Evolutionary conservation across 768 basidiomycete species (phyloP), one percentile per base, ranked within the genome.

Genomic region (Podaxis rugospora): DNA sequence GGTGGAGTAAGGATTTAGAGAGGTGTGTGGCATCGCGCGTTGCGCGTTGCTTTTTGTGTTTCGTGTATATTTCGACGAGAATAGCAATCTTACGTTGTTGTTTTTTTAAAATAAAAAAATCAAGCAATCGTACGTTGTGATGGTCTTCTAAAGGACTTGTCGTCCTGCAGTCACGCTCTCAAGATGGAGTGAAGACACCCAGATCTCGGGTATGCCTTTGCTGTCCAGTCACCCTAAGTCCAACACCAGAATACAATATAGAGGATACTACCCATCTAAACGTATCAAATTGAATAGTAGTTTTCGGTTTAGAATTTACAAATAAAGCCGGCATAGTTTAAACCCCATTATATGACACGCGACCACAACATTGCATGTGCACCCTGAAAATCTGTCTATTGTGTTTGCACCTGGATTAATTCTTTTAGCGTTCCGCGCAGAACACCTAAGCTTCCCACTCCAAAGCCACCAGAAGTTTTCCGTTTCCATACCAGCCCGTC

Each of bases 1-100:
- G 83, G 80, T 14, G 78, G 78, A 36, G 53, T 55, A n/a, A 61
- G 52, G 36, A 55, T 61, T 55, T 61, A 61, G 52, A 42, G 5
- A n/a, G 16, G 16, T n/a, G 36, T 18, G 36, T 21, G 16, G 23
- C n/a, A 21, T 44, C 32, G 35, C 52, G 16, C 21, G 5, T 37
- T 5, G 27, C 5, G 21, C 54, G 10, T 23, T 25, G 13, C 21
- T 27, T 40, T 57, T 50, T 57, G 11, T 46, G 27, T 46, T 42
- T 23, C 18, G 13, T 27, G 27, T 39, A 18, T 54, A 1, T 23
- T 32, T 37, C 28, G 27, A 5, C 14, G 3, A 51, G 51, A 51
- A 51, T 51, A 51, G 28, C 5, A 51, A 51, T 51, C 32, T 51
- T 16, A 6, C 18, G n/a, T n/a, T 44, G 5, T 9, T 23, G 1